Evolutionary conservation across 768 basidiomycete species (phyloP).

Genomic region (Mycena haematopus): DNA sequence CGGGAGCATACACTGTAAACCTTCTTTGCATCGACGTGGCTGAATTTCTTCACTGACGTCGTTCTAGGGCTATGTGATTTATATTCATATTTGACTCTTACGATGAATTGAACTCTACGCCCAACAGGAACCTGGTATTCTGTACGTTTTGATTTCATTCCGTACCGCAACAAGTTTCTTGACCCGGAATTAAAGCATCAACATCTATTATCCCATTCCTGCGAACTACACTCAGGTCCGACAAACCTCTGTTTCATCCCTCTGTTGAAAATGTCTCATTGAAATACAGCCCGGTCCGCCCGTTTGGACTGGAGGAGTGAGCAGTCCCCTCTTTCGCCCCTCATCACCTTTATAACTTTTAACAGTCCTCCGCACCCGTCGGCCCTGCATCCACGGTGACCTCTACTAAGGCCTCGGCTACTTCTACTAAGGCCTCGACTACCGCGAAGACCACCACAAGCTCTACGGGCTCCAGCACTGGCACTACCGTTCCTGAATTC

Average conservation of each 20-base stretch:
- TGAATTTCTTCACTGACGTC: neutral
- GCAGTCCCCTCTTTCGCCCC: neutral
- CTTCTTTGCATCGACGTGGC: neutral
- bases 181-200: neutral
- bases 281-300: conserved; percentile 18
- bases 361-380: neutral
- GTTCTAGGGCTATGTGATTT: conserved; percentile 12
- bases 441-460: neutral
- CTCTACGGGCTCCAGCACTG: neutral
- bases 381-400: no score
- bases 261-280: neutral
- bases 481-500: neutral
- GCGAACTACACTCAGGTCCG: conserved; percentile 29
- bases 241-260: neutral
- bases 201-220: conserved; percentile 34
- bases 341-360: neutral
- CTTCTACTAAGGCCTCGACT: neutral
- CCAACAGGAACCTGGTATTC: conserved; percentile 27
- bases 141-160: conserved; percentile 6
- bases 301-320: conserved; percentile 7
- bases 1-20: conserved; percentile 40
- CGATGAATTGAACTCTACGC: neutral
- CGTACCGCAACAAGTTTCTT: neutral
- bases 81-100: neutral
- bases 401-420: neutral